These are phyloP conservation scores for Venustampulla echinocandica DNA, from an alignment of 495 filamentous ascomycete species.

Conservation along the genomic window DNA sequence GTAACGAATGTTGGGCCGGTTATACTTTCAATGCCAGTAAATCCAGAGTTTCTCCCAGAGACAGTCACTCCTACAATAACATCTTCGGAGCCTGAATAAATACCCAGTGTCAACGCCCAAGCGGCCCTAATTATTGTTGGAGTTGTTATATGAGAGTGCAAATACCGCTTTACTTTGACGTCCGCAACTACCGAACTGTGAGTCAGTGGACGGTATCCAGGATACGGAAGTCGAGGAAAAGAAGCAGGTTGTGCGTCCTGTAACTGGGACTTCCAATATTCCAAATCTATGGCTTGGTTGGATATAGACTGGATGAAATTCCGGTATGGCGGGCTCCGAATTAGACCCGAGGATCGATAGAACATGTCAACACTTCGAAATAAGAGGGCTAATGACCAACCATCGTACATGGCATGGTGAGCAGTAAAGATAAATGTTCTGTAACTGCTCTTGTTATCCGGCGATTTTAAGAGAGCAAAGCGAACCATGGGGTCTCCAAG, in stretches of 20 bases:
- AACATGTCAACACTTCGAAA: constrained; percentile 15
- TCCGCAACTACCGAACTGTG: too few relatives aligned
- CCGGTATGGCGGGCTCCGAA: too few relatives aligned
- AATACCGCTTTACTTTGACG: too few relatives aligned
- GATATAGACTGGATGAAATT: too few relatives aligned
- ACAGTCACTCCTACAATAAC: background rate
- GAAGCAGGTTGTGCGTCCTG: too few relatives aligned
- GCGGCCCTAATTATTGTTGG: background rate
- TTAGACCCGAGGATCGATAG: too few relatives aligned
- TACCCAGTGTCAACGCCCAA: background rate
- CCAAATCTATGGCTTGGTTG: too few relatives aligned
- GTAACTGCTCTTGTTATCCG: background rate
- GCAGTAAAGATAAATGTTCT: constrained; percentile 50
- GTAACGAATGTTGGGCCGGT: background rate
- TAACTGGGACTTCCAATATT: too few relatives aligned
- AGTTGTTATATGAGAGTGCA: too few relatives aligned
- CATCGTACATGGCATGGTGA: constrained; percentile 63
- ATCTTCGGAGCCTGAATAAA: background rate
- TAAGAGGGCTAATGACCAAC: constrained; percentile 52
- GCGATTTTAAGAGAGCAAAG: too few relatives aligned
- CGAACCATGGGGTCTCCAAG: constrained; percentile 19
- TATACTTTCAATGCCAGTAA: background rate
- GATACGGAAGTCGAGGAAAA: too few relatives aligned
- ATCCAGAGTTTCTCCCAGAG: background rate
- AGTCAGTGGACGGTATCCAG: too few relatives aligned